These are phyloP conservation scores for Ogataea nitratoaversa DNA, from an alignment of 805 yeast species.

Conservation along the genomic window DNA sequence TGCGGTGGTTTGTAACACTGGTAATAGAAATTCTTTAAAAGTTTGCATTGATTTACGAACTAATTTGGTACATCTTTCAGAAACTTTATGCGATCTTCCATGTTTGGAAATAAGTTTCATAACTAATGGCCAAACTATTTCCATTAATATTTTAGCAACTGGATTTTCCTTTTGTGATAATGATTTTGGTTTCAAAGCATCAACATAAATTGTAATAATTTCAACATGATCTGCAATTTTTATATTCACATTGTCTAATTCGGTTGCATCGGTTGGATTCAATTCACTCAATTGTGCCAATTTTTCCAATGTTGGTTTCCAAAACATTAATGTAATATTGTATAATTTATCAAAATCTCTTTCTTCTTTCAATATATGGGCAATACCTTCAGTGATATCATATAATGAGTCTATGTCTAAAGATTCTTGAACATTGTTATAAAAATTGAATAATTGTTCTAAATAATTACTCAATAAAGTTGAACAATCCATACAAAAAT, in stretches of 20 bases:
- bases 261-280: conserved; percentile 9
- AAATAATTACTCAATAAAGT: conserved; percentile 56
- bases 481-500: conserved; percentile 89
- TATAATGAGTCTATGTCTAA: conserved; percentile 66
- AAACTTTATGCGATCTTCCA: conserved; percentile 57
- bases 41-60: conserved; percentile 62
- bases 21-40: conserved; percentile 50
- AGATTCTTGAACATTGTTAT: conserved; percentile 48
- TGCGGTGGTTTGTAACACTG: conserved; percentile 62
- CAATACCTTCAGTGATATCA: conserved; percentile 86
- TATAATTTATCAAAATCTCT: conserved; percentile 45
- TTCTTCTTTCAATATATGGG: conserved; percentile 69
- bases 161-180: conserved; percentile 41
- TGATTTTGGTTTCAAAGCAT: conserved; percentile 46
- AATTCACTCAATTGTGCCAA: conserved; percentile 26
- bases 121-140: conserved; percentile 56
- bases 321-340: conserved; percentile 55
- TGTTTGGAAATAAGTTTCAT: conserved; percentile 44
- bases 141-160: conserved; percentile 47
- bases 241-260: conserved; percentile 35
- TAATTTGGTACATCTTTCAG: conserved; percentile 72
- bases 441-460: conserved; percentile 73
- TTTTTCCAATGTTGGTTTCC: conserved; percentile 57
- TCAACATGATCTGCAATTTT: conserved; percentile 73
- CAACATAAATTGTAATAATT: conserved; percentile 55